phyloP scores from a whole-genome alignment of 73 alveolate species.

The Stentor coeruleus region DNA sequence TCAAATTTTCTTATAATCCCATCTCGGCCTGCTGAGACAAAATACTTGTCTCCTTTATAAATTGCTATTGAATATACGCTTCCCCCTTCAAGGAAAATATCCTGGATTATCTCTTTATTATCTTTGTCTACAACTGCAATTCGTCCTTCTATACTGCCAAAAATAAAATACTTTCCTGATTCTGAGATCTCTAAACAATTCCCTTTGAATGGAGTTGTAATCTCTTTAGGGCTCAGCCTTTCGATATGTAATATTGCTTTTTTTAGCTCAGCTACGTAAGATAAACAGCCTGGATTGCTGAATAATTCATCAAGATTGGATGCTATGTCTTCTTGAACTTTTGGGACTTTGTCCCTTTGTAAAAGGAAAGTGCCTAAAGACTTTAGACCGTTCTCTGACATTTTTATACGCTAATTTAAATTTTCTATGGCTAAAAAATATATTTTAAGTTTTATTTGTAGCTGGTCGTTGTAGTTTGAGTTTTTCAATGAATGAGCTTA shows the following conservation, averaged over 20 bases:
- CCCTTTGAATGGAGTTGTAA: constrained; percentile 14
- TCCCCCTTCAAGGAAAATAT: neutral
- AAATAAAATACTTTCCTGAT: neutral
- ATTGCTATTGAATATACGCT: constrained; percentile 11
- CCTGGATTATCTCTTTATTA: neutral
- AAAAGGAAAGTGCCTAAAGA: too few relatives aligned
- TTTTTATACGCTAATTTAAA: too few relatives aligned
- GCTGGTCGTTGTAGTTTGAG: too few relatives aligned
- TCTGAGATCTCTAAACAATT: neutral
- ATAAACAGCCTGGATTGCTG: neutral
- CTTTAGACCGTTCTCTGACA: too few relatives aligned
- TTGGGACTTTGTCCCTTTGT: too few relatives aligned
- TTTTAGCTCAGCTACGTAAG: neutral
- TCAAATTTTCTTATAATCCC: neutral
- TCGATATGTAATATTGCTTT: neutral
- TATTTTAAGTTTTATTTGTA: too few relatives aligned
- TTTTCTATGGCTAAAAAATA: too few relatives aligned
- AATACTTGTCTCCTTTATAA: neutral
- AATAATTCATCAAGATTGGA: neutral
- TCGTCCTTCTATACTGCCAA: constrained; percentile 18
- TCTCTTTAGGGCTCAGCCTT: neutral
- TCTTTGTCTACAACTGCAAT: neutral
- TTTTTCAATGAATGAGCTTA: too few relatives aligned
- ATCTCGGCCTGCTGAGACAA: constrained; percentile 16
- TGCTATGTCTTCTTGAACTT: neutral